These are phyloP conservation scores for Brassica nigra DNA, from an alignment of 345 rosid species.

Conservation along the genomic window DNA sequence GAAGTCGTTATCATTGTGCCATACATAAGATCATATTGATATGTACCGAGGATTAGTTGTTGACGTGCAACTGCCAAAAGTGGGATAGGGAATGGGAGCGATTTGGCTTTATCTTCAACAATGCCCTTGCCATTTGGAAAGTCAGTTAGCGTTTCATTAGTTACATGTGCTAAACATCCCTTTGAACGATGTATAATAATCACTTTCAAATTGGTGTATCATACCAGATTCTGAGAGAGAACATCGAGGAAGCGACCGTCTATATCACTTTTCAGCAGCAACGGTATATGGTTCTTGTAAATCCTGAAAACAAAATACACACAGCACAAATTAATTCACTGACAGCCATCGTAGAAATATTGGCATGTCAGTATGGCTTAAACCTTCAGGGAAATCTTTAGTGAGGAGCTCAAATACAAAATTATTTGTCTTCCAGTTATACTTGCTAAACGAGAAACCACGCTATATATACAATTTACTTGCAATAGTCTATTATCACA, in stretches of 20 bases:
- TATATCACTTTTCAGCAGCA: constrained; percentile 53
- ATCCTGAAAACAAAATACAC: constrained; percentile 55
- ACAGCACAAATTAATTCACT: background rate
- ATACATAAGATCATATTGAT: constrained; percentile 2
- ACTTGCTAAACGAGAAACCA: constrained; percentile 3
- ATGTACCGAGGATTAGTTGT: constrained; percentile 74
- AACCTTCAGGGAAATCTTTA: constrained; percentile 3
- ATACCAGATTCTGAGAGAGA: constrained; percentile 68
- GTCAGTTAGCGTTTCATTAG: constrained; percentile 36
- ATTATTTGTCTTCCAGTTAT: background rate
- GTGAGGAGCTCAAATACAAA: background rate
- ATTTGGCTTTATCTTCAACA: constrained; percentile 71
- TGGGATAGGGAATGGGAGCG: constrained; percentile 75
- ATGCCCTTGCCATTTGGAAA: constrained; percentile 54
- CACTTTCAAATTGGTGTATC: constrained; percentile 23
- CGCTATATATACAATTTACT: constrained; percentile 4
- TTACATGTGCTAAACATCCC: constrained; percentile 23
- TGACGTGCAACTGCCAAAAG: constrained; percentile 79
- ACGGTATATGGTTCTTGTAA: constrained; percentile 72
- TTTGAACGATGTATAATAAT: background rate
- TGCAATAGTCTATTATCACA: constrained; percentile 10
- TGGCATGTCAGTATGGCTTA: background rate
- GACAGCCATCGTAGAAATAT: constrained; percentile 1
- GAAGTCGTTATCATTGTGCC: background rate
- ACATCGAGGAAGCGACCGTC: constrained; percentile 53